These are phyloP conservation scores for Porphyrellus cyaneotinctus DNA, from an alignment of 768 basidiomycete genomes.

Conservation along the genomic window DNA sequence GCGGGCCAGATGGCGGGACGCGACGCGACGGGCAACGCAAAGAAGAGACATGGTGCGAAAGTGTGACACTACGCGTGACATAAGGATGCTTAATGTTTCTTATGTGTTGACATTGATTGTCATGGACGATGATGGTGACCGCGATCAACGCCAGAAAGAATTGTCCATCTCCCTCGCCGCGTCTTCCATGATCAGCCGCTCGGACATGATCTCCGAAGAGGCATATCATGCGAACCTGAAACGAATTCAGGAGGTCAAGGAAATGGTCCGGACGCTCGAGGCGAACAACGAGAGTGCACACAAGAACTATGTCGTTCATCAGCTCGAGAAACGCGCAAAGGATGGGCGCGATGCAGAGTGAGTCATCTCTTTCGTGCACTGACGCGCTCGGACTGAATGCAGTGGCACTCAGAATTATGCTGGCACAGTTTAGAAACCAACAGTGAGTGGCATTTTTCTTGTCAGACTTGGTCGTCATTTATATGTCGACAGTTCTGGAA, in stretches of 20 bases:
- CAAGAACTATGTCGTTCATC: slow-evolving; percentile 31
- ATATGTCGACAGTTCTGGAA: slow-evolving; percentile 11
- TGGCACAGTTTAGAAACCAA: slow-evolving; percentile 18
- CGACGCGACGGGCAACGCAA: too few species aligned
- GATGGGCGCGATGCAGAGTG: slow-evolving; percentile 47
- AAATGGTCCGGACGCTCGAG: slow-evolving; percentile 28
- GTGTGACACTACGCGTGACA: slow-evolving; percentile 16
- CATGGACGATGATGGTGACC: slow-evolving; percentile 17
- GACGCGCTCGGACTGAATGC: not conserved
- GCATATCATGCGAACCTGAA: slow-evolving; percentile 23
- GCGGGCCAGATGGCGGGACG: slow-evolving; percentile 28
- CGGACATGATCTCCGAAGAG: slow-evolving; percentile 18
- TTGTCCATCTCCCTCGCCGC: slow-evolving; percentile 17
- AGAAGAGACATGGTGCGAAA: slow-evolving; percentile 17
- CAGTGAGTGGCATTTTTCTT: slow-evolving; percentile 12
- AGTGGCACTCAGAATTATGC: slow-evolving; percentile 15
- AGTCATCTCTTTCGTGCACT: slow-evolving; percentile 9
- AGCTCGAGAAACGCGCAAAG: slow-evolving; percentile 35
- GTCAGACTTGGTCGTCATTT: not conserved
- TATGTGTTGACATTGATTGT: not conserved
- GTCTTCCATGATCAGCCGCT: slow-evolving; percentile 23
- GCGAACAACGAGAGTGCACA: slow-evolving; percentile 40
- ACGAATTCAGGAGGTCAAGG: slow-evolving; percentile 30
- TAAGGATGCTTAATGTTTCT: not conserved
- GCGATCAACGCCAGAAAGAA: slow-evolving; percentile 10